Base-by-base conservation (phyloP, 1,284 basidiomycete genomes). In the Moesziomyces aphidis region DNA sequence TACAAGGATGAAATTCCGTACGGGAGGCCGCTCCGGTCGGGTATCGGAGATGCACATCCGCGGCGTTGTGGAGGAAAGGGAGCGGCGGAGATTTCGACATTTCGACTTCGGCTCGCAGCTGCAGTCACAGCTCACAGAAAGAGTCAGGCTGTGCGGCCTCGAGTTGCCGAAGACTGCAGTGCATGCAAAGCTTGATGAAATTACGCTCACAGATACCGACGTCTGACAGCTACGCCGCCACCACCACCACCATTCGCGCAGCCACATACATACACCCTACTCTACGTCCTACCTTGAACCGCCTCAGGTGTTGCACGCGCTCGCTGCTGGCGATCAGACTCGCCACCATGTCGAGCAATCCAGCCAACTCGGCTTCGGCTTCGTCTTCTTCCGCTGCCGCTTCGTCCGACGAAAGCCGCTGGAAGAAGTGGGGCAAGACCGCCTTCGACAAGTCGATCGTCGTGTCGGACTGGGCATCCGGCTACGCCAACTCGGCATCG, bases 391-490 rank as follows among this genome's bases (percentile, higher is more conserved):
- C 51, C 10, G 1, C 59, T 26, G 39, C 51, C 15, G 23, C 51
- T 1, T n/a, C 46, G 19, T 24, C 45, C 31, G 46, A 66, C 13
- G 68, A 67, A 21, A 57, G 58, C 39, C n/a, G 61, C 1, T 81
- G 79, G 79, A 60, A 56, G 39, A 39, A 53, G 47, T 78, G 77
- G 77, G 60, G 73, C 54, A 57, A 54, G 10, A 59, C 57, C 2
- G 78, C 76, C 4, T 72, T 77, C 43, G 62, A 79, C 24, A 83
- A 81, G 58, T 68, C 67, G 57, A 77, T 83, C 54, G 65, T 65
- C 17, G 58, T 81, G 39, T 79, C 75, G 15, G 82, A 83, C 60
- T 83, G 80, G 80, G 76, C 78, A 5, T 73, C 80, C 1, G 77
- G 73, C 34, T 81, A 83, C 51, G 81, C 78, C 24, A 83, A 83